Percentiles rank a stretch among this genome's conserved stretches.
Conservation (phyloP, 352 stramenopile genomes). For the Saprolegnia parasitica region DNA sequence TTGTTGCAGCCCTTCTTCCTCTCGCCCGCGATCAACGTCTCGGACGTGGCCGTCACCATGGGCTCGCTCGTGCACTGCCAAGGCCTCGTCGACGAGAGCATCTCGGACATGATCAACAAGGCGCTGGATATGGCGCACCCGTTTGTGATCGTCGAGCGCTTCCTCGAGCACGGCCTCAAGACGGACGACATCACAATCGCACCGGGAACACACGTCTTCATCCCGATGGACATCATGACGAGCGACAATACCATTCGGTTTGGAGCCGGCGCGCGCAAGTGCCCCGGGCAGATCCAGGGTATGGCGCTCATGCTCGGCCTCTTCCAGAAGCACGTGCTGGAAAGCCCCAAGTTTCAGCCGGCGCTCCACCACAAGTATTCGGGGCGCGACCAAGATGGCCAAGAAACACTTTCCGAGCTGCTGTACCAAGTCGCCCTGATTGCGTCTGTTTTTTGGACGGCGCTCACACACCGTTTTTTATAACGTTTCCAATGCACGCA, state of each 20-base stretch:
- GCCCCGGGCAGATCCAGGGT: neutral
- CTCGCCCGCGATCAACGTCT: slow-evolving; percentile 22
- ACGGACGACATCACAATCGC: neutral
- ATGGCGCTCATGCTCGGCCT: slow-evolving; percentile 23
- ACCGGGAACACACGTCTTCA: slow-evolving; percentile 17
- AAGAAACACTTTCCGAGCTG: slow-evolving; percentile 9
- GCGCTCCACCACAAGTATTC: slow-evolving; percentile 12
- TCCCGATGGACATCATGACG: slow-evolving; percentile 18
- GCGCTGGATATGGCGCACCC: slow-evolving; percentile 19
- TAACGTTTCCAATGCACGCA: no score
- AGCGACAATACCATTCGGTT: slow-evolving; percentile 18
- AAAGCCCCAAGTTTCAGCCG: slow-evolving; percentile 15
- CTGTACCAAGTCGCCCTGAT: slow-evolving; percentile 1
- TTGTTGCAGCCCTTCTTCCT: slow-evolving; percentile 19
- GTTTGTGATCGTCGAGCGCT: slow-evolving; percentile 20
- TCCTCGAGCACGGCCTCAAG: neutral
- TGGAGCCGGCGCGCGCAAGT: slow-evolving; percentile 17
- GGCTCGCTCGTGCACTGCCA: neutral
- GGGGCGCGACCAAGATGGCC: slow-evolving; percentile 16
- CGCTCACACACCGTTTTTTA: neutral
- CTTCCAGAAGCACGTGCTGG: neutral
- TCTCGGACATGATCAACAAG: neutral
- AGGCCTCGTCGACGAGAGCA: no score
- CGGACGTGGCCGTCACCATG: slow-evolving; percentile 16
- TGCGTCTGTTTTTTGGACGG: neutral